Evolutionary conservation across 495 filamentous ascomycete species (phyloP).

Genomic region (Penicillium lividum): DNA sequence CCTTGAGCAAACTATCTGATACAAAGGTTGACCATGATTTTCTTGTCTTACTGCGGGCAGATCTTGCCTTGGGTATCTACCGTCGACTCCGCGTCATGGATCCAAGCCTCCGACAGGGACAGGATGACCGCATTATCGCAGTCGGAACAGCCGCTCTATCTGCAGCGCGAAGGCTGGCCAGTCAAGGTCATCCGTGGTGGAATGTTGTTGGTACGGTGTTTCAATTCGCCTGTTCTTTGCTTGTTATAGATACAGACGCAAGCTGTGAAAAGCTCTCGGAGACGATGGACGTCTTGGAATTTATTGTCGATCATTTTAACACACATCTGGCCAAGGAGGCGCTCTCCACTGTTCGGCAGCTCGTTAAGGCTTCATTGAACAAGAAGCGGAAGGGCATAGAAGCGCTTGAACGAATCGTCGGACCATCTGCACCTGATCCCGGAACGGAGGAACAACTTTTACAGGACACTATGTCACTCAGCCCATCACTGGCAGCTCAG

Average conservation of each 20-base stretch:
- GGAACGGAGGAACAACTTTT: slow-evolving; percentile 2
- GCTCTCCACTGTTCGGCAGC: slow-evolving; percentile 35
- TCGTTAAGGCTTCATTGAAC: slow-evolving; percentile 27
- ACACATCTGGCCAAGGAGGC: slow-evolving; percentile 43
- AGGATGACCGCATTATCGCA: slow-evolving; percentile 23
- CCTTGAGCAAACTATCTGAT: slow-evolving; percentile 15
- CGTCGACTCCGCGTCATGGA: slow-evolving; percentile 40
- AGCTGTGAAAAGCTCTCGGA: slow-evolving; percentile 33
- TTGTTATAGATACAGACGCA: slow-evolving; percentile 39
- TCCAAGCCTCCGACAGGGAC: slow-evolving; percentile 18
- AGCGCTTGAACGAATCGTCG: slow-evolving; percentile 18
- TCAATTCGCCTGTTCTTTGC: slow-evolving; percentile 44
- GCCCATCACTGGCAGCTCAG: slow-evolving; percentile 11
- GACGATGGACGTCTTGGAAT: slow-evolving; percentile 38
- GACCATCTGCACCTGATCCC: slow-evolving; percentile 7
- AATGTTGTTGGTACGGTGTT: slow-evolving; percentile 43
- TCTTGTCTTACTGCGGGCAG: slow-evolving; percentile 33
- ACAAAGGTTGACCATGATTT: slow-evolving; percentile 25
- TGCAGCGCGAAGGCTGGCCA: slow-evolving; percentile 31
- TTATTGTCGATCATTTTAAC: slow-evolving; percentile 30
- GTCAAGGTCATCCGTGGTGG: slow-evolving; percentile 41
- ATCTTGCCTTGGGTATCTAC: slow-evolving; percentile 41
- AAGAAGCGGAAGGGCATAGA: slow-evolving; percentile 27
- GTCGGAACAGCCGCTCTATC: slow-evolving; percentile 18
- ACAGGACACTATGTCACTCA: slow-evolving; percentile 12